Evolutionary conservation across 306 rosid species (phyloP).

Genomic region (Lotus japonicus): DNA sequence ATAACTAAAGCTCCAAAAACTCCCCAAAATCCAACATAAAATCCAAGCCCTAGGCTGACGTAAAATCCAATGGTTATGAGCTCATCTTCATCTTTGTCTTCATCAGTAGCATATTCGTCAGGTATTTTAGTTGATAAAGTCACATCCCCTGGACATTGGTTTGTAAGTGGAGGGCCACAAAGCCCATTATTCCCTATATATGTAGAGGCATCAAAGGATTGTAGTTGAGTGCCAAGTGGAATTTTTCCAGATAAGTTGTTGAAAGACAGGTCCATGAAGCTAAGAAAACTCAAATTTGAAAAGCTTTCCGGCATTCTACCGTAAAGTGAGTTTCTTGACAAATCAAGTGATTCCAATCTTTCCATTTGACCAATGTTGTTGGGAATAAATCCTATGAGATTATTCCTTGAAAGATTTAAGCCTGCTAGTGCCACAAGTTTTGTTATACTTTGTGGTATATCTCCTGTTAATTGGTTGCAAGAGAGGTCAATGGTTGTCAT

Average conservation of each 20-base stretch:
- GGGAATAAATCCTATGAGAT: conserved; percentile 25
- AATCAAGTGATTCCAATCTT: conserved; percentile 20
- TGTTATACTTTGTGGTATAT: conserved; percentile 15
- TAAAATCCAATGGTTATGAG: neutral
- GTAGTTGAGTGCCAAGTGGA: neutral
- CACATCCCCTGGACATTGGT: neutral
- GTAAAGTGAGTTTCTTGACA: conserved; percentile 7
- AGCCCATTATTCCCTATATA: no score
- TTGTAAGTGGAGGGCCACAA: no score
- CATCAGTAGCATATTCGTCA: neutral
- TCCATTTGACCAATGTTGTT: conserved; percentile 18
- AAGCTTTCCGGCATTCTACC: neutral
- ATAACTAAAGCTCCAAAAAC: conserved; percentile 15
- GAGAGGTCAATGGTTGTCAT: conserved; percentile 32
- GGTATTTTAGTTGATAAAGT: neutral
- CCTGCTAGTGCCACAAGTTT: conserved; percentile 8
- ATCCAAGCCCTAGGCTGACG: neutral
- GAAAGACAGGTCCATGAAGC: neutral
- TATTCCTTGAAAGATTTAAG: conserved; percentile 26
- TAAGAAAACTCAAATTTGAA: neutral
- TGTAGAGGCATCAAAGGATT: neutral
- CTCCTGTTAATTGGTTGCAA: conserved; percentile 21
- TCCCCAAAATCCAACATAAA: conserved; percentile 23
- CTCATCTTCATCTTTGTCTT: neutral
- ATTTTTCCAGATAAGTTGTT: neutral